Base-by-base conservation (phyloP, 1,139 yeast species). In the Wickerhamomyces sp. region DNA sequence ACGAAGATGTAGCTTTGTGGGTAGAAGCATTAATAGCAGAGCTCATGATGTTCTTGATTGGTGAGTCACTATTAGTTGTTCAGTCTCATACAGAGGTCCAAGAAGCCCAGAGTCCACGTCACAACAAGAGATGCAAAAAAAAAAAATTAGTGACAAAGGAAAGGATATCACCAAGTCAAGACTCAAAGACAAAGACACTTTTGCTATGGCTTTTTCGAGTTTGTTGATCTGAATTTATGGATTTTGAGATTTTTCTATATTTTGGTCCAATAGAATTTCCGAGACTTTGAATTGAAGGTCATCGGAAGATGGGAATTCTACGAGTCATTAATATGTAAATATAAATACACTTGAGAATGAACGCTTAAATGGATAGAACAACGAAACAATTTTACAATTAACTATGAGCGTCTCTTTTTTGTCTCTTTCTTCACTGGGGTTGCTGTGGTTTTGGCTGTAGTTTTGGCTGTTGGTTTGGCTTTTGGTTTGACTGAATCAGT, bases 401-500 rank as follows among this genome's bases (percentile, higher is more conserved):
- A 18, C 31, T 31, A 24, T 7, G 27, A 24, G 5, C 36, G 40
- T 39, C 45, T 42, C 37, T 39, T 45, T 40, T 31, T 46, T 14
- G 33, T 15, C n/a, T 28, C 18, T 19, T 22, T 15, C 5, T 24
- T 12, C 14, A 24, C 27, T 14, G 29, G 24, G 36, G 24, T 21
- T 9, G 26, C 18, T 17, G 24, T 29, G 20, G 41, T 29, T 15
- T 34, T 15, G 10, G 43, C 31, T n/a, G 36, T 25, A 12, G 31
- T 17, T 15, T 21, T n/a, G 16, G 20, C 24, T 14, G 28, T 29
- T 18, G 34, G 27, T 16, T 33, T 31, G 14, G 43, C 5, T 13
- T 27, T 22, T 26, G 38, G 29, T 5, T 7, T 5, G 6, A 14
- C 12, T 7, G 29, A 7, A 14, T 8, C 29, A 27, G 24, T 10